Conservation (phyloP, 768 basidiomycete genomes). For the Leccinum obscurum region DNA sequence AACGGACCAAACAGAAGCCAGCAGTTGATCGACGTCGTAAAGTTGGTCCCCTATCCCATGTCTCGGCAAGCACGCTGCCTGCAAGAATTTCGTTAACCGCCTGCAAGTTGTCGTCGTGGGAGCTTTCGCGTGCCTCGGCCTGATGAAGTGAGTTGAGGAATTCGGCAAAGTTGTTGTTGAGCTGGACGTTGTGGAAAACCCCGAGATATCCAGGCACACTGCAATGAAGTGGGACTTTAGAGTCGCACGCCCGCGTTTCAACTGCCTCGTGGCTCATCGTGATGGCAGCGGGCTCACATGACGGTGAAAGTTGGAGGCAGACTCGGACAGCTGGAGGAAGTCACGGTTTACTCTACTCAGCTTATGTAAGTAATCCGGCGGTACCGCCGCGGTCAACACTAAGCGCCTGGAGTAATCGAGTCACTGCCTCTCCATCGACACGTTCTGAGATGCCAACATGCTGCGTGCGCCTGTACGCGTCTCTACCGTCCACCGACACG, state of each 20-base stretch:
- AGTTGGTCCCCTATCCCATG: neutral
- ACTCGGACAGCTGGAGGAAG: no score
- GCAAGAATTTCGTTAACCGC: neutral
- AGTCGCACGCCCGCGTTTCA: neutral
- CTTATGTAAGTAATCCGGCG: neutral
- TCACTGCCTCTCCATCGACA: neutral
- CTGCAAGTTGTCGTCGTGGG: neutral
- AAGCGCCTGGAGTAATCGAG: conserved; percentile 6
- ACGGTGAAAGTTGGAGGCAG: no score
- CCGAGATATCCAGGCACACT: neutral
- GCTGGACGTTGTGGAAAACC: neutral
- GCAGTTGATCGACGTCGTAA: neutral
- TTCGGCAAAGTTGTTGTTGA: neutral
- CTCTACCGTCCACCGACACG: neutral
- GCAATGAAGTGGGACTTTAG: neutral
- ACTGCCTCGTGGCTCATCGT: no score
- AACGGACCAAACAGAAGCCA: neutral
- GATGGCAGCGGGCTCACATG: no score
- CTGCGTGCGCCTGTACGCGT: conserved; percentile 38
- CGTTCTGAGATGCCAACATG: conserved; percentile 50
- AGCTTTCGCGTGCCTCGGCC: neutral
- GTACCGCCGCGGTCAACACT: neutral
- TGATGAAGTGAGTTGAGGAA: neutral
- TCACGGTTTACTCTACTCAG: no score
- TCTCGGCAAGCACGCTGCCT: neutral